Percentiles rank a stretch among this genome's conserved stretches.
These are phyloP conservation scores for Daldinia caldariorum DNA, from an alignment of 495 filamentous ascomycete species.

Conservation along the genomic window DNA sequence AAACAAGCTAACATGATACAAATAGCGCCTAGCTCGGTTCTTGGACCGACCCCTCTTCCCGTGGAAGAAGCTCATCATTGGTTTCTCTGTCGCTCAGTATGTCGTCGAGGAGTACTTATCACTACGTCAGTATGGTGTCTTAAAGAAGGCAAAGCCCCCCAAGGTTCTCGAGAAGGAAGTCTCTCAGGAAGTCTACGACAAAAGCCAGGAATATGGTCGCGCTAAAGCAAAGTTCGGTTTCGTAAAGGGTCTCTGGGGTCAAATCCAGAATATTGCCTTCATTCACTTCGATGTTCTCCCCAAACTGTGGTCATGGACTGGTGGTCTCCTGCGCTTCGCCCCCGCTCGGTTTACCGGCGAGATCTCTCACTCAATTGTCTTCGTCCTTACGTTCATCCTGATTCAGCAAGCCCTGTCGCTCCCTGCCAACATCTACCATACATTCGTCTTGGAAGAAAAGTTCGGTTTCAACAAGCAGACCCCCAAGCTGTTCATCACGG, in stretches of 20 bases:
- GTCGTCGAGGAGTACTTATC: constrained; percentile 86
- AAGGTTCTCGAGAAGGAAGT: constrained; percentile 87
- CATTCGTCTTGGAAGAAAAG: constrained; percentile 94
- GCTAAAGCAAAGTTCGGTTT: constrained; percentile 92
- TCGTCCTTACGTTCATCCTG: constrained; percentile 86
- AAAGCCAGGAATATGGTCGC: constrained; percentile 95
- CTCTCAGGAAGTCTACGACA: constrained; percentile 89
- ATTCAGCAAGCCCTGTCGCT: constrained; percentile 79
- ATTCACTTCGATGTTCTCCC: constrained; percentile 91
- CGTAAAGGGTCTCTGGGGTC: constrained; percentile 80
- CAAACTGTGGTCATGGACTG: constrained; percentile 86
- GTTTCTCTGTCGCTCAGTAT: constrained; percentile 90
- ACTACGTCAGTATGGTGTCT: constrained; percentile 84
- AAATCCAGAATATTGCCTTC: constrained; percentile 84
- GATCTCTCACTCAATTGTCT: constrained; percentile 91
- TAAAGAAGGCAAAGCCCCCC: constrained; percentile 80
- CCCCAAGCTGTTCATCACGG: constrained; percentile 83
- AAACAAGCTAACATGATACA: constrained; percentile 8
- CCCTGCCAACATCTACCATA: constrained; percentile 88
- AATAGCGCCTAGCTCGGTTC: constrained; percentile 82
- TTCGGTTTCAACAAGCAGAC: constrained; percentile 99
- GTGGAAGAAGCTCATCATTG: constrained; percentile 95
- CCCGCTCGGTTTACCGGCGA: constrained; percentile 86
- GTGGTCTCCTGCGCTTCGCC: constrained; percentile 73
- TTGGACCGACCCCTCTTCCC: constrained; percentile 93